These are phyloP conservation scores for Fusarium sp. DNA, from an alignment of 2,329 filamentous ascomycete genomes.

Conservation along the genomic window DNA sequence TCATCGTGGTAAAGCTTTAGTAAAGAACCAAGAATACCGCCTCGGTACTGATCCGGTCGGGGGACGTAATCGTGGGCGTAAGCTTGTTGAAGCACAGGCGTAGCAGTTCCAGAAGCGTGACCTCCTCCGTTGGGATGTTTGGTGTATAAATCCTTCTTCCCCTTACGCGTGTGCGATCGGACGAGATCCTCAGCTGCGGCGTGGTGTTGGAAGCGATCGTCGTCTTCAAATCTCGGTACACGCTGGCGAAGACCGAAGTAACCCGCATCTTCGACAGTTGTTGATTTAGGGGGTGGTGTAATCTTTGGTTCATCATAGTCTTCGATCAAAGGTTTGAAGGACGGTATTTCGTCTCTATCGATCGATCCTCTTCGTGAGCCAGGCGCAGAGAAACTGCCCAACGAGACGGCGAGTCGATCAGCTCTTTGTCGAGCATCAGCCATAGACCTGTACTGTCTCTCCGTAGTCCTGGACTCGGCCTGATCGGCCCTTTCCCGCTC, in stretches of 20 bases:
- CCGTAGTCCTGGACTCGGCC: constrained; percentile 53
- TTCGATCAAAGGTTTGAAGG: constrained; percentile 51
- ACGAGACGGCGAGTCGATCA: constrained; percentile 54
- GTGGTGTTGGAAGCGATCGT: constrained; percentile 42
- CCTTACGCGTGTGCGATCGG: constrained; percentile 50
- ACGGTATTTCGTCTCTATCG: constrained; percentile 44
- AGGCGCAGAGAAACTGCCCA: constrained; percentile 54
- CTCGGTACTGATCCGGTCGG: constrained; percentile 74
- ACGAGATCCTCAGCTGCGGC: constrained; percentile 53
- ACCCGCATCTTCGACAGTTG: constrained; percentile 20
- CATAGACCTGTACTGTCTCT: constrained; percentile 56
- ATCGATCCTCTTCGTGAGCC: constrained; percentile 53
- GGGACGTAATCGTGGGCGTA: constrained; percentile 70
- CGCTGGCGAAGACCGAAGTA: constrained; percentile 45
- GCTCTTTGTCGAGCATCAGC: constrained; percentile 56
- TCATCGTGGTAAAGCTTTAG: constrained; percentile 75
- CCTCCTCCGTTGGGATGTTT: constrained; percentile 42
- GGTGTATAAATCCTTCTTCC: constrained; percentile 50
- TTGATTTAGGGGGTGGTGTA: constrained; percentile 38
- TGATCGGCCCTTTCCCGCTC: constrained; percentile 56
- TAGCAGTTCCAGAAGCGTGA: constrained; percentile 52
- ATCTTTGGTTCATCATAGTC: constrained; percentile 46
- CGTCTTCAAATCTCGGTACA: constrained; percentile 28
- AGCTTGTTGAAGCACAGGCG: constrained; percentile 60
- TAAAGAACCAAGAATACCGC: constrained; percentile 78